Conservation (phyloP, 805 yeast species). For the Candida quercuum region DNA sequence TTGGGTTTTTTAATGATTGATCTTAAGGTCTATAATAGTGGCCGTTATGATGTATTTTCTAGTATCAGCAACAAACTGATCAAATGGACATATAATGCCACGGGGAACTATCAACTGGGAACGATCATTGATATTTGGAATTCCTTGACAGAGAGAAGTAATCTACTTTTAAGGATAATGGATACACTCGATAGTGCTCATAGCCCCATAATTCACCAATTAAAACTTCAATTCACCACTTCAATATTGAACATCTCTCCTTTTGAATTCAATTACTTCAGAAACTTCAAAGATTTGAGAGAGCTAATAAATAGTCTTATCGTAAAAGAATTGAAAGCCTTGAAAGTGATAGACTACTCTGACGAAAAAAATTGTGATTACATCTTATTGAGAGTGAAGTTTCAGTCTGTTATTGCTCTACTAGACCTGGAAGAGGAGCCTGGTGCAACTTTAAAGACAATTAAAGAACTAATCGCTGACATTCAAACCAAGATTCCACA, state of each 20-base stretch:
- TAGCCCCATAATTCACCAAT: slow-evolving; percentile 1
- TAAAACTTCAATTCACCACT: slow-evolving; percentile 1
- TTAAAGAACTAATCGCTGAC: background rate
- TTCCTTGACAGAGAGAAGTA: background rate
- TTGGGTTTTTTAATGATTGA: slow-evolving; percentile 10
- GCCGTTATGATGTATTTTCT: background rate
- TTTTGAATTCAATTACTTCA: background rate
- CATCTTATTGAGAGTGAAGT: background rate
- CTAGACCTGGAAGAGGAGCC: background rate
- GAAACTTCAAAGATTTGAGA: background rate
- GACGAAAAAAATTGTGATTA: background rate
- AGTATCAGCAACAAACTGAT: slow-evolving; percentile 1
- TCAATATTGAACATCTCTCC: slow-evolving; percentile 1
- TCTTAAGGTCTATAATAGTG: slow-evolving; percentile 2
- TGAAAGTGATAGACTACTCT: background rate
- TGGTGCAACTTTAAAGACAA: background rate
- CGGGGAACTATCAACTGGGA: background rate
- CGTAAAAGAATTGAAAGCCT: background rate
- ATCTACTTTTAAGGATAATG: slow-evolving; percentile 5
- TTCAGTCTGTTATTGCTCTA: background rate
- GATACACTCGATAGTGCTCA: slow-evolving; percentile 3
- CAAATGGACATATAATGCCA: slow-evolving; percentile 5
- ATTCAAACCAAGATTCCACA: background rate
- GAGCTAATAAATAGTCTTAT: background rate
- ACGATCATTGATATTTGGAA: slow-evolving; percentile 5